These are phyloP conservation scores for Cardamine resedifolia DNA, from an alignment of 345 rosid genomes.

Conservation along the genomic window DNA sequence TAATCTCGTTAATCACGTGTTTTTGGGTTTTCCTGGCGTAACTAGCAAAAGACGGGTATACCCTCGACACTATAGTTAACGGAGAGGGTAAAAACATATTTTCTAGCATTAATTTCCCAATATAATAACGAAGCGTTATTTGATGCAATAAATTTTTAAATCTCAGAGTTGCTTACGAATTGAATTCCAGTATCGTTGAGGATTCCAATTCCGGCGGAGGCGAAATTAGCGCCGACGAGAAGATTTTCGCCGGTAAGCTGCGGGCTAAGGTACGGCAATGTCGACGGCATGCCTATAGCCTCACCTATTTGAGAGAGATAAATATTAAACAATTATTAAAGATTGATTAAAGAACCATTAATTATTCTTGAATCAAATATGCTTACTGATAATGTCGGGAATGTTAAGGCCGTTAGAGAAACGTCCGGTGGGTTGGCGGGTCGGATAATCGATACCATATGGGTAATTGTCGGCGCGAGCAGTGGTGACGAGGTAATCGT, in stretches of 20 bases:
- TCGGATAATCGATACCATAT: slow-evolving; percentile 77
- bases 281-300: slow-evolving; percentile 56
- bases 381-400: slow-evolving; percentile 72
- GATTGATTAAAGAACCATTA: neutral
- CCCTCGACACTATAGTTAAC: neutral
- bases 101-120: neutral
- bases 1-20: neutral
- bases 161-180: slow-evolving; percentile 47
- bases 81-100: neutral
- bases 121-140: neutral
- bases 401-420: slow-evolving; percentile 91
- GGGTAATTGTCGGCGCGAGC: slow-evolving; percentile 82
- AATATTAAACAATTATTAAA: neutral
- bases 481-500: slow-evolving; percentile 71
- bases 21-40: neutral
- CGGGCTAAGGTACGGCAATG: slow-evolving; percentile 80
- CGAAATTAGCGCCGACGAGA: slow-evolving; percentile 85
- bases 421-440: slow-evolving; percentile 69
- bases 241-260: slow-evolving; percentile 57
- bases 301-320: slow-evolving; percentile 51
- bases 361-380: neutral
- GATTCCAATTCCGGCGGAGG: slow-evolving; percentile 92
- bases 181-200: slow-evolving; percentile 85
- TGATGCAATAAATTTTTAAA: neutral
- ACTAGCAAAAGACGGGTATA: neutral